Conservation (phyloP, 495 filamentous ascomycete species). For the Penicillium arizonense region DNA sequence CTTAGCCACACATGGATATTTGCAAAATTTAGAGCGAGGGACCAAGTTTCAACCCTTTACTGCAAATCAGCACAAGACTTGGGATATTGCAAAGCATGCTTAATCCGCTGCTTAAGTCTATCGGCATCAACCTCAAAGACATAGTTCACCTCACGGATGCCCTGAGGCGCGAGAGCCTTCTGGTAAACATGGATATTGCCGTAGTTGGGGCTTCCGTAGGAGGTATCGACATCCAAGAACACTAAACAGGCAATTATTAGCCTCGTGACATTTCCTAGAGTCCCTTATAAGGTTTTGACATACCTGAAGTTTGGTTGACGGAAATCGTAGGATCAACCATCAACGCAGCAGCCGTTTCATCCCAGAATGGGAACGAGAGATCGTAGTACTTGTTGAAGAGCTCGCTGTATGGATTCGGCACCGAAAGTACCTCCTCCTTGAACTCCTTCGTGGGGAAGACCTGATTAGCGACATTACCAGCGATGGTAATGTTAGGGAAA, state of each 20-base stretch:
- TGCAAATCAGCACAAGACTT: conserved; percentile 20
- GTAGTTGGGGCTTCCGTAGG: conserved; percentile 35
- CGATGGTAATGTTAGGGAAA: conserved; percentile 40
- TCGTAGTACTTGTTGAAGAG: conserved; percentile 35
- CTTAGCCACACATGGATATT: not conserved
- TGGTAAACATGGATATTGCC: conserved; percentile 36
- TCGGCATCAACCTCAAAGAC: conserved; percentile 33
- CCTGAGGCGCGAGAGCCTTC: conserved; percentile 28
- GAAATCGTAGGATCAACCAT: conserved; percentile 34
- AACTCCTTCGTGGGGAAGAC: conserved; percentile 28
- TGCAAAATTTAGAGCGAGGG: not conserved
- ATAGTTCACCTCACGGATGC: conserved; percentile 30
- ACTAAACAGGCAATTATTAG: conserved; percentile 10
- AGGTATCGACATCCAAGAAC: conserved; percentile 33
- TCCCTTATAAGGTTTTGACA: not conserved
- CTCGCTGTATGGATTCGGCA: conserved; percentile 26
- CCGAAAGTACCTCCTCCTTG: conserved; percentile 23
- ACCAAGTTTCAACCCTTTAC: not conserved
- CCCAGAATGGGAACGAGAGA: conserved; percentile 37
- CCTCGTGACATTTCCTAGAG: not conserved
- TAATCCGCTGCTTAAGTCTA: conserved; percentile 28
- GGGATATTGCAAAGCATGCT: conserved; percentile 28
- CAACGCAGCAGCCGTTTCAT: conserved; percentile 39
- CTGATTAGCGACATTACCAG: conserved; percentile 40
- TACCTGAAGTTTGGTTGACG: conserved; percentile 27